Evolutionary conservation across 2,329 filamentous ascomycete species (phyloP).

Genomic region (Ophiostoma novo-ulmi): DNA sequence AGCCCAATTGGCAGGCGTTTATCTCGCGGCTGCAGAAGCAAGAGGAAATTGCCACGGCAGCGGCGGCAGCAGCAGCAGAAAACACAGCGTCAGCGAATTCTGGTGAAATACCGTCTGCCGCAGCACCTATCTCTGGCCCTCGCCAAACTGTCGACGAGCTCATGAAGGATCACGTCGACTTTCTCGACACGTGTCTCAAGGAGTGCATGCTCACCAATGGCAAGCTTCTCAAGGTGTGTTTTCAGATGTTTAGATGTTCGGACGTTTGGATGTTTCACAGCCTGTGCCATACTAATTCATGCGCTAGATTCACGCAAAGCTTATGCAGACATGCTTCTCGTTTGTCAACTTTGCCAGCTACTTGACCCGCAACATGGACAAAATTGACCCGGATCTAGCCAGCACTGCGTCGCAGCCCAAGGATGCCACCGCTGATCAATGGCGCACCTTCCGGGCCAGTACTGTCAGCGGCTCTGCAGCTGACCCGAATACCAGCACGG

Average conservation of each 20-base stretch:
- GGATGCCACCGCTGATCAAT: slow-evolving; percentile 57
- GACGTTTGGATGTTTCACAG: neutral
- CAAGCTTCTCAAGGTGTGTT: slow-evolving; percentile 74
- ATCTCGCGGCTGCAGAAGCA: slow-evolving; percentile 76
- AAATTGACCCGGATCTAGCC: slow-evolving; percentile 73
- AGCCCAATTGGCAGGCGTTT: slow-evolving; percentile 92
- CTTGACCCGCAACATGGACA: slow-evolving; percentile 76
- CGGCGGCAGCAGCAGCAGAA: slow-evolving; percentile 27
- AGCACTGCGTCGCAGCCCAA: slow-evolving; percentile 51
- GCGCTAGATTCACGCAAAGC: slow-evolving; percentile 84
- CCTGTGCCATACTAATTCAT: neutral
- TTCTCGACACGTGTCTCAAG: slow-evolving; percentile 93
- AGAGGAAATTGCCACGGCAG: slow-evolving; percentile 36
- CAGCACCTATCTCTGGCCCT: slow-evolving; percentile 26
- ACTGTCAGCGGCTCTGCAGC: slow-evolving; percentile 33
- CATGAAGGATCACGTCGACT: slow-evolving; percentile 99
- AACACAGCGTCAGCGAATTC: slow-evolving; percentile 26
- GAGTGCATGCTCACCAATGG: slow-evolving; percentile 99
- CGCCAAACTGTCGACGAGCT: slow-evolving; percentile 85
- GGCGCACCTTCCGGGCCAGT: slow-evolving; percentile 50
- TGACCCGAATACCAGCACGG: slow-evolving; percentile 10
- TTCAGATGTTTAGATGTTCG: neutral
- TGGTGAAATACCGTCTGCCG: slow-evolving; percentile 29
- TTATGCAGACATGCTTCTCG: slow-evolving; percentile 92
- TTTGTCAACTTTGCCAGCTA: slow-evolving; percentile 88